A percentile compares a stretch with the other conserved stretches of the same genome.
These are phyloP conservation scores for Camellia oleifera DNA, from an alignment of 179 eudicot genomes.

Conservation along the genomic window DNA sequence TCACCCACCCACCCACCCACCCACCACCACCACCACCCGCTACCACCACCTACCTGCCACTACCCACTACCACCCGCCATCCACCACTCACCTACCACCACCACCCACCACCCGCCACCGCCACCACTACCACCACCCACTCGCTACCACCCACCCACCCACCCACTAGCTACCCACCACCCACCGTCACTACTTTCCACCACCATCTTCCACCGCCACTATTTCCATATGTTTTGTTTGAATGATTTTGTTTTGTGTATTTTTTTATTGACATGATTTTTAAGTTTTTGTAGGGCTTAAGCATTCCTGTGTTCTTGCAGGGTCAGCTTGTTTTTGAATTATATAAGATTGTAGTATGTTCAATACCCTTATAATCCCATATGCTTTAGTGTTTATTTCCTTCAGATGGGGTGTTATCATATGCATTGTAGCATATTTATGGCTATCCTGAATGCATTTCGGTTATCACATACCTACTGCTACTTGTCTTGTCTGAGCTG, in stretches of 20 bases:
- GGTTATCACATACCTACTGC: not conserved
- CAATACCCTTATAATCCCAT: not conserved
- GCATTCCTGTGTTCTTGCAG: not conserved
- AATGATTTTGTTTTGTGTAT: not conserved
- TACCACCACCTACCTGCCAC: no score
- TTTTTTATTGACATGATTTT: not conserved
- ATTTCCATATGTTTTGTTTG: no score
- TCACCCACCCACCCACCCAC: no score
- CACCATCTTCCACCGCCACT: no score
- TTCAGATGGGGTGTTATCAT: not conserved
- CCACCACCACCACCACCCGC: no score
- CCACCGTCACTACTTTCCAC: no score
- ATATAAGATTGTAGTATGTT: not conserved
- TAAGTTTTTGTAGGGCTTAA: not conserved
- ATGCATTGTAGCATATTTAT: not conserved
- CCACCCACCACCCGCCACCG: no score
- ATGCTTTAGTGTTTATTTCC: not conserved
- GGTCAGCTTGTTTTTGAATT: not conserved
- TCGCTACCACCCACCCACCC: no score
- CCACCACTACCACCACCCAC: no score
- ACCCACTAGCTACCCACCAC: no score
- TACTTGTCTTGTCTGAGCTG: not conserved
- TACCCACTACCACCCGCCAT: no score
- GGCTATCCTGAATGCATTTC: not conserved
- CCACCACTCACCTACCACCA: no score